Evolutionary conservation across 1,284 basidiomycete genomes (phyloP), one percentile per base, ranked within the genome.

Genomic region (Rugiboletus extremiorientalis): DNA sequence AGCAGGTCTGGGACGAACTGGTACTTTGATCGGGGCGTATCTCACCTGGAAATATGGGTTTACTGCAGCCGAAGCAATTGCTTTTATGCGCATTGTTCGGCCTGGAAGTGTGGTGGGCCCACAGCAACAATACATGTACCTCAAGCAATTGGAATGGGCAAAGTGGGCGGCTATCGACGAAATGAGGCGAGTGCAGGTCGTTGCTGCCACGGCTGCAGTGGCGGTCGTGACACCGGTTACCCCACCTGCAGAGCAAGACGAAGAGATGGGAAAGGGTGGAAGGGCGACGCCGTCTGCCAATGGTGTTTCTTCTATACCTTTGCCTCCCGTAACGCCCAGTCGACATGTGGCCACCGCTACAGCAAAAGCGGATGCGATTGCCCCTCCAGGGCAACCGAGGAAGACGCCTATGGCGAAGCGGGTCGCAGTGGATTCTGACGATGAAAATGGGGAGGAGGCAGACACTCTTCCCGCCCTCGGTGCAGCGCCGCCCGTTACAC

Each of bases 21-120:
- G 97, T 6, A 96, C 96, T 6, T 79, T 99, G 59, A 96, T 99
- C 60, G 95, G 95, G 49, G 97, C 97, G 5, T 99, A 98, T 79
- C 83, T 99, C 55, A 92, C 98, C 64, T 99, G 97, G 92, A 98
- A 97, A 77, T 96, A 98, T 69, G 92, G 92, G n/a, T 99, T 99
- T 71, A 94, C 94, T n/a, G 96, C 96, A 0, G 87, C 89, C 55
- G 97, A 99, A 76, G 96, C 90, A 12, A 99, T 99, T 60, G 97
- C 91, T 0, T 98, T 95, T 75, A 99, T 99, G 97, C 89, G 97
- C 25, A 91, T 99, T 63, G 89, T 98, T 61, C 86, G 96, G 42
- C 97, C 96, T 1, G 94, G 94, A 4, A 95, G 94, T 72, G 96
- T 98, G 18, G 96, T 98, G 37, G 96, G 96, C 16, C 91, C 91